These are phyloP conservation scores for Drechslerella coelobrocha DNA, from an alignment of 2,329 filamentous ascomycete genomes.

Conservation along the genomic window DNA sequence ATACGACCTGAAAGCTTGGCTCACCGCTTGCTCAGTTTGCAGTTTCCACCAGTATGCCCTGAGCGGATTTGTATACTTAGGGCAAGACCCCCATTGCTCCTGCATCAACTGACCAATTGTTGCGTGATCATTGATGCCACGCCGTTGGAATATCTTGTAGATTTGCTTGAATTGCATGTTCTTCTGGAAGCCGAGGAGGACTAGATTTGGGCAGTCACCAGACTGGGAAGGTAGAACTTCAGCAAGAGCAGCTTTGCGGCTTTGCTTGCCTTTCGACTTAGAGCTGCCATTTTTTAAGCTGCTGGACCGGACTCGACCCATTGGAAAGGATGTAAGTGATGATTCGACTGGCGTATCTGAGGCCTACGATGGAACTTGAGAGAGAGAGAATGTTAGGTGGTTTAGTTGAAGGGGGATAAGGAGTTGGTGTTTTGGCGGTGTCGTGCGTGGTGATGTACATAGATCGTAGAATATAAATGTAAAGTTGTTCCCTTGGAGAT, in stretches of 20 bases:
- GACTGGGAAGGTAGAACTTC: background rate
- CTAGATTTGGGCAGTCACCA: slow-evolving; percentile 11
- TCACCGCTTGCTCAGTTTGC: slow-evolving; percentile 13
- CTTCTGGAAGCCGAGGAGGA: slow-evolving; percentile 21
- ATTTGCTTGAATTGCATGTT: slow-evolving; percentile 11
- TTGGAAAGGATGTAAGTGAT: background rate
- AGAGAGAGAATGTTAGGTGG: background rate
- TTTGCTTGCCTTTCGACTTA: background rate
- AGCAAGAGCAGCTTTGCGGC: background rate
- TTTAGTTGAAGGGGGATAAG: too few species aligned
- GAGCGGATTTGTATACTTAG: slow-evolving; percentile 8
- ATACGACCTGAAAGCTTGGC: background rate
- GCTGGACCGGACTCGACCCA: background rate
- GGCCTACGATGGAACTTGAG: background rate
- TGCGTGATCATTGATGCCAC: slow-evolving; percentile 14
- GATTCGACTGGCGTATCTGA: background rate
- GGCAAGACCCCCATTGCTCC: slow-evolving; percentile 21
- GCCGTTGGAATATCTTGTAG: slow-evolving; percentile 12
- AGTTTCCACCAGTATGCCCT: slow-evolving; percentile 21
- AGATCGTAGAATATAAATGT: too few species aligned
- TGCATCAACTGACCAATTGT: slow-evolving; percentile 11
- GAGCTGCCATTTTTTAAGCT: background rate
- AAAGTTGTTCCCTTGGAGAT: too few species aligned
- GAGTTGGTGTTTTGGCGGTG: too few species aligned
- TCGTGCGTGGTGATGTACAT: too few species aligned